Conservation (phyloP, 768 basidiomycete genomes). For the Leccinum truebloodii region DNA sequence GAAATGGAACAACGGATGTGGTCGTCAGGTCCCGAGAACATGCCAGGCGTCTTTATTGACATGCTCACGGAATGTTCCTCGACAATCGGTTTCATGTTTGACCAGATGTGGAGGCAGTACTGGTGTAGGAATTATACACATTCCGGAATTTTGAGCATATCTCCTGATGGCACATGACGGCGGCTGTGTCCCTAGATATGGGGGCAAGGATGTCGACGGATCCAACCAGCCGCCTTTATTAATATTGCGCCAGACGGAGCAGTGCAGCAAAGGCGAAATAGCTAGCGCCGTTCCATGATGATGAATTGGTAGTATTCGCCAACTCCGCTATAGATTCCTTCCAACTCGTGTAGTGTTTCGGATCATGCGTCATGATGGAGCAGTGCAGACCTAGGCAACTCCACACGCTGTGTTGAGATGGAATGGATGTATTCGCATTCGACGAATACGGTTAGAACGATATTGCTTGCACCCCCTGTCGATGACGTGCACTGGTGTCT, state of each 20-base stretch:
- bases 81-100: conserved; percentile 1
- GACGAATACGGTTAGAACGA: conserved; percentile 12
- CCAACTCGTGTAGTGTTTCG: not conserved
- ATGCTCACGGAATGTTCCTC: not conserved
- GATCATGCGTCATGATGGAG: conserved; percentile 15
- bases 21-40: conserved; percentile 1
- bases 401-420: conserved; percentile 10
- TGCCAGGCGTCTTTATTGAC: not conserved
- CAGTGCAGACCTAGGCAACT: conserved; percentile 5
- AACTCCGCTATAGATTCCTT: not conserved
- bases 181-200: not conserved
- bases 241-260: not conserved
- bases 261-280: conserved; percentile 2
- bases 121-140: not conserved
- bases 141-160: not conserved
- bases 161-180: not conserved
- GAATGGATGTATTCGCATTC: not conserved
- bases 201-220: not conserved
- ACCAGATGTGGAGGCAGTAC: not conserved
- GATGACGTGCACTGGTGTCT: conserved; percentile 7
- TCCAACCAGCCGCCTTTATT: not conserved
- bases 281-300: not conserved
- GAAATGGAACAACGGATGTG: not conserved
- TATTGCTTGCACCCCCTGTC: conserved; percentile 4
- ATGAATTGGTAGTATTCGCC: not conserved